Evolutionary conservation across 2,329 filamentous ascomycete genomes (phyloP), one percentile per base, ranked within the genome.

Genomic region (Fusarium gaditjirri): DNA sequence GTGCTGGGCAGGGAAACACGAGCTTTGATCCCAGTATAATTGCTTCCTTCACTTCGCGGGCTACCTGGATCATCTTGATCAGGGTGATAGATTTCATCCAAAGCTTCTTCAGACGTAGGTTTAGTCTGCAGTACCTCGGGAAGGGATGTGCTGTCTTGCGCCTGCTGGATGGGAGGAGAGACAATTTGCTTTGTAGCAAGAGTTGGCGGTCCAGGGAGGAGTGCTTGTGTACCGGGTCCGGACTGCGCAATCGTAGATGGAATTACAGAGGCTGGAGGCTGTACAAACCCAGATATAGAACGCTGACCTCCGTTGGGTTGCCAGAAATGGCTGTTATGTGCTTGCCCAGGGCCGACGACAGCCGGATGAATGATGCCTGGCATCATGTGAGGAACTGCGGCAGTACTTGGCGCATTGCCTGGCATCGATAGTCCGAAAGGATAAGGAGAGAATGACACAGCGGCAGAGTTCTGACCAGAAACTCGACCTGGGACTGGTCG

Each of bases 21-120:
- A 46, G 73, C 68, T 47, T 68, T 72, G 27, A 56, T 44, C 33
- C 44, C 59, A 23, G 59, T 52, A 27, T 23, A 31, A 21, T 39
- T 66, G 38, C 58, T 68, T n/a, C 31, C 23, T 21, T 70, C 57
- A 36, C 66, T 67, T 31, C 52, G 43, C 9, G 66, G 70, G 16
- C 66, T 62, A 27, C 43, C 35, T 10, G 21, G 14, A 5, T 29
- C 35, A 39, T 47, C 27, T 31, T 50, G 54, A 44, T 54, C 61
- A 25, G 38, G 33, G 11, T 38, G 21, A 16, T 52, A 39, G 8
- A 69, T 70, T 7, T 59, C 55, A 42, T 68, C 65, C 35, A 79
- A 33, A 1, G 65, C 68, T 47, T 80, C 78, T 43, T 81, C 80
- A 3, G 72, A 73, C 5, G 76, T 72, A 13, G 76, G 76, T 61